Evolutionary conservation across 257 asterid species (phyloP).

Genomic region (Nicotiana paniculata): DNA sequence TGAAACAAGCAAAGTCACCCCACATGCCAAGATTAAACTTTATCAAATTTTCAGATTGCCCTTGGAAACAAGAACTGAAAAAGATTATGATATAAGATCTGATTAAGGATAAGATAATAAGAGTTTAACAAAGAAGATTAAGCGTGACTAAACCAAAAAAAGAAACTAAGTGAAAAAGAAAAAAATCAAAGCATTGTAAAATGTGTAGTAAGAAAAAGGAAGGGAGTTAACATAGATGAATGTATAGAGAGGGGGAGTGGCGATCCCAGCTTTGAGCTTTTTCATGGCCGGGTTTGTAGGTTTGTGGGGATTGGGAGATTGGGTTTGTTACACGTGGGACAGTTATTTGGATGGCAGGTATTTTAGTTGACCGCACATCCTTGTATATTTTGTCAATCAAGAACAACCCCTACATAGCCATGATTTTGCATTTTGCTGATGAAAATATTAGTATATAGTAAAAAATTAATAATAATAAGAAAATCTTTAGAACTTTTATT

Average conservation of each 20-base stretch:
- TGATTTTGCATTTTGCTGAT: no score
- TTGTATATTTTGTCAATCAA: not conserved
- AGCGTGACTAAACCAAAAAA: not conserved
- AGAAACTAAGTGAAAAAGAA: not conserved
- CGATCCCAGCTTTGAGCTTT: slow-evolving; percentile 30
- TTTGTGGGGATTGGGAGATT: slow-evolving; percentile 10
- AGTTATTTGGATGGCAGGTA: not conserved
- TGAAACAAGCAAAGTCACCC: slow-evolving; percentile 20
- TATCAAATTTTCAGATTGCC: not conserved
- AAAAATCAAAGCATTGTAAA: not conserved
- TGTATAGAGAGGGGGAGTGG: slow-evolving; percentile 16
- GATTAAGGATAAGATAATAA: not conserved
- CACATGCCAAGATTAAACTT: slow-evolving; percentile 25
- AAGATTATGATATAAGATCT: not conserved
- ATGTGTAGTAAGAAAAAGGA: not conserved
- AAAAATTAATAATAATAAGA: no score
- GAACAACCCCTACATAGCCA: no score
- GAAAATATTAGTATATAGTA: no score
- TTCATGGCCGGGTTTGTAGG: slow-evolving; percentile 28
- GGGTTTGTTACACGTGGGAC: slow-evolving; percentile 25
- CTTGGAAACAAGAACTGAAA: not conserved
- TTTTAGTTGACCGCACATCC: not conserved
- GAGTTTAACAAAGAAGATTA: not conserved
- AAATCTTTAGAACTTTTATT: no score
- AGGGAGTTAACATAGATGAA: not conserved